A percentile compares a stretch with the other conserved stretches of the same genome.
Evolutionary conservation across 345 rosid species (phyloP).

Genomic region (Moricandia arvensis): DNA sequence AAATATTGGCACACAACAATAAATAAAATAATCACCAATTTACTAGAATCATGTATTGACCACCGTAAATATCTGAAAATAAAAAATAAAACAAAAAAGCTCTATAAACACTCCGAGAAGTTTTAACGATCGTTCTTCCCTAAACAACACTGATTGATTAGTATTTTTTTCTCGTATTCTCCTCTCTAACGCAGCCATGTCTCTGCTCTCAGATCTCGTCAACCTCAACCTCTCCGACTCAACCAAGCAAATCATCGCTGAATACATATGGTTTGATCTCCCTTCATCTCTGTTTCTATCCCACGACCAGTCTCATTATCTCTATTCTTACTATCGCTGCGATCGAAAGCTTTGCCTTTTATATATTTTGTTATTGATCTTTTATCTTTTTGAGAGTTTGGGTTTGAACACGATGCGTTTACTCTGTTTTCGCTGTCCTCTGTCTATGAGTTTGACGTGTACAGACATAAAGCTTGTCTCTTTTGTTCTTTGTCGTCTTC

Average conservation of each 20-base stretch:
- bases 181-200: slow-evolving; percentile 38
- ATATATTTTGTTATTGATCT: neutral
- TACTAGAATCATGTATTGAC: slow-evolving; percentile 9
- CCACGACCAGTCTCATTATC: neutral
- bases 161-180: no score
- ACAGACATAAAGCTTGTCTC: neutral
- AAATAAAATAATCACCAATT: neutral
- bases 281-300: slow-evolving; percentile 5
- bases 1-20: neutral
- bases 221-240: slow-evolving; percentile 63
- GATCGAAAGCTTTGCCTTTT: neutral
- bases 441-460: slow-evolving; percentile 16
- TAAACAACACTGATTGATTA: neutral
- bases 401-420: slow-evolving; percentile 11
- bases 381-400: neutral
- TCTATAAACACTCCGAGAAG: slow-evolving; percentile 28
- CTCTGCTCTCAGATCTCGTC: slow-evolving; percentile 61
- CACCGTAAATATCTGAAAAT: slow-evolving; percentile 10
- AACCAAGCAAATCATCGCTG: slow-evolving; percentile 67
- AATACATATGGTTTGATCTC: slow-evolving; percentile 60
- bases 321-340: neutral
- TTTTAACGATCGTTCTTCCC: slow-evolving; percentile 24
- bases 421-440: neutral
- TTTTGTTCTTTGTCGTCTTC: slow-evolving; percentile 5
- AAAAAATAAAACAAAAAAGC: neutral